Evolutionary conservation across 2,329 filamentous ascomycete genomes (phyloP).

Genomic region (Trichoderma polysporum): DNA sequence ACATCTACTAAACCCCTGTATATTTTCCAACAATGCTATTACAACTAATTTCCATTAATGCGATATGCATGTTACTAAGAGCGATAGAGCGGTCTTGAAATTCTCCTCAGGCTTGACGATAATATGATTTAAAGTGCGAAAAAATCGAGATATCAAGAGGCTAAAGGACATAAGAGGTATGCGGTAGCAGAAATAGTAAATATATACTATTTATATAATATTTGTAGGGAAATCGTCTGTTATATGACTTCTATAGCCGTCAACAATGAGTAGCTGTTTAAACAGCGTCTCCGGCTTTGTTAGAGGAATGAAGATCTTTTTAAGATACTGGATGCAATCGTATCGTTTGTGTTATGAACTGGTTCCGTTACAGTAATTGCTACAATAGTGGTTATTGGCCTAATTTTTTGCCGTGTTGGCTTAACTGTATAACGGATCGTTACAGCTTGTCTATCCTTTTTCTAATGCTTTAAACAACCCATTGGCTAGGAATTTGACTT

Average conservation of each 20-base stretch:
- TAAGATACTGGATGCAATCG: neutral
- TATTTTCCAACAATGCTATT: no score
- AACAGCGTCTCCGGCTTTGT: neutral
- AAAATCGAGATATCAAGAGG: constrained; percentile 13
- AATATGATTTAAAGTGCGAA: neutral
- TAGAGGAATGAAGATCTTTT: constrained; percentile 2
- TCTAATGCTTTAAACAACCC: constrained; percentile 25
- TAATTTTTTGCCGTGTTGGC: no score
- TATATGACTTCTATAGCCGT: constrained; percentile 19
- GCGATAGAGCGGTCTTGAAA: no score
- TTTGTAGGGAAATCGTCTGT: constrained; percentile 18
- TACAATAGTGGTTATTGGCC: no score
- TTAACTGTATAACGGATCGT: no score
- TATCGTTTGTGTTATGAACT: no score
- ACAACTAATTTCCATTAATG: no score
- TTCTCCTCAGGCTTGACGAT: no score
- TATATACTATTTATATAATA: constrained; percentile 7
- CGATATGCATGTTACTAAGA: no score
- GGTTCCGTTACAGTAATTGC: no score
- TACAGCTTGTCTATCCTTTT: constrained; percentile 28
- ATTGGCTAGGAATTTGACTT: constrained; percentile 16
- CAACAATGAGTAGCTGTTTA: constrained; percentile 15
- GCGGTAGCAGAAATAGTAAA: constrained; percentile 2
- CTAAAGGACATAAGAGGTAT: constrained; percentile 1
- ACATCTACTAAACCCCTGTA: no score